These are phyloP conservation scores for Biancaea sappan DNA, from an alignment of 306 rosid genomes.

Conservation along the genomic window DNA sequence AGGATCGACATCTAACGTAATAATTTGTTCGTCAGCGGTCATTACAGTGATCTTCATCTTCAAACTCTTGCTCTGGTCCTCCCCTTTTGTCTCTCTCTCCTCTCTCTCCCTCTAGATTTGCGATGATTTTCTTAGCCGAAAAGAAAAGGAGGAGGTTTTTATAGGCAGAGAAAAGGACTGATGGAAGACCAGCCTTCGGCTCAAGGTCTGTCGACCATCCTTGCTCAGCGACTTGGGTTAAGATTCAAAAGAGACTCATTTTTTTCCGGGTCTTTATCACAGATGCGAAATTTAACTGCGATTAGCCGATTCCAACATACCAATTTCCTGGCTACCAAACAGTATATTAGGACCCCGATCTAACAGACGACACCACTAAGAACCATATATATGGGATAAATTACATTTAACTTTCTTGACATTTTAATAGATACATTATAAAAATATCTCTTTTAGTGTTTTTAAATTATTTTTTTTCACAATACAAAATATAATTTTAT, in stretches of 20 bases:
- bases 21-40: conserved; percentile 83
- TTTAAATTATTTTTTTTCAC: no score
- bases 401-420: no score
- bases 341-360: neutral
- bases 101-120: conserved; percentile 31
- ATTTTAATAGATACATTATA: no score
- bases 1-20: conserved; percentile 82
- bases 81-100: neutral
- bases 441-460: no score
- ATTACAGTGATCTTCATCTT: conserved; percentile 94
- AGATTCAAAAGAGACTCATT: neutral
- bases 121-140: neutral
- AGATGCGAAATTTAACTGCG: neutral
- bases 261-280: neutral
- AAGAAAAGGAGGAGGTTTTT: neutral
- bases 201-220: neutral
- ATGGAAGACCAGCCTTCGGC: neutral
- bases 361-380: no score
- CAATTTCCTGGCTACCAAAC: neutral
- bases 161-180: neutral
- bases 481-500: no score
- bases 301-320: neutral
- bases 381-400: no score
- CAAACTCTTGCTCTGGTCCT: conserved; percentile 15
- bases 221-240: neutral